Evolutionary conservation across 331 rosid genomes (phyloP).

Genomic region (Malus hybrid): DNA sequence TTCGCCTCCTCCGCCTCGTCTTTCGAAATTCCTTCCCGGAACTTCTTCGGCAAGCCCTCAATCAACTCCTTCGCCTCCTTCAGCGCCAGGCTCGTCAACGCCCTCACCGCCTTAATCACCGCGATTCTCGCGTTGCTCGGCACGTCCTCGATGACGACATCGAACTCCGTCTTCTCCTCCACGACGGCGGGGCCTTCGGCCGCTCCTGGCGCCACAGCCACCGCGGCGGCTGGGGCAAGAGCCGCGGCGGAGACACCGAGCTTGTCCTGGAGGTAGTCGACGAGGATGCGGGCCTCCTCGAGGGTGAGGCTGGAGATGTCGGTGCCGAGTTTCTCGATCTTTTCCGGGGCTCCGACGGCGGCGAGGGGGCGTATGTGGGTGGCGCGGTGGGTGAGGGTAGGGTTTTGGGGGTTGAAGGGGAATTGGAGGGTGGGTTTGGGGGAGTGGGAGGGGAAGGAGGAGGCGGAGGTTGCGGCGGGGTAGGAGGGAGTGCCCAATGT

Average conservation of each 20-base stretch:
- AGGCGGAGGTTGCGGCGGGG: slow-evolving; percentile 7
- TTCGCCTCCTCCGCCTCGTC: slow-evolving; percentile 81
- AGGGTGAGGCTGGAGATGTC: no score
- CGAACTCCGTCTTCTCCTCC: slow-evolving; percentile 84
- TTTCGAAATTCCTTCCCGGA: slow-evolving; percentile 54
- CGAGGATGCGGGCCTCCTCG: no score
- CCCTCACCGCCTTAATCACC: slow-evolving; percentile 70
- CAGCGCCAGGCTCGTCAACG: slow-evolving; percentile 63
- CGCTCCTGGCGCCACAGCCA: slow-evolving; percentile 13
- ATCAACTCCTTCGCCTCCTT: slow-evolving; percentile 82
- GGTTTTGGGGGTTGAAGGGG: slow-evolving; percentile 16
- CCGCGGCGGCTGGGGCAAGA: slow-evolving; percentile 41
- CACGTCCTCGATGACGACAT: slow-evolving; percentile 65
- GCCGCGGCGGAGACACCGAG: slow-evolving; percentile 74
- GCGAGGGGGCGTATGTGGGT: no score
- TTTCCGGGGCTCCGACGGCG: no score
- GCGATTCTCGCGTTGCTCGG: slow-evolving; percentile 62
- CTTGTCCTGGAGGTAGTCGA: slow-evolving; percentile 15
- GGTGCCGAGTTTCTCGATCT: no score
- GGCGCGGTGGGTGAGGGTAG: no score
- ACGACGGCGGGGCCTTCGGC: slow-evolving; percentile 31
- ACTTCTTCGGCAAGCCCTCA: slow-evolving; percentile 82
- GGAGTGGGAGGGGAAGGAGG: slow-evolving; percentile 21
- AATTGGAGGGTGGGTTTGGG: slow-evolving; percentile 36
- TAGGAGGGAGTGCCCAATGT: slow-evolving; percentile 30